Base-by-base conservation (phyloP, 371 early-diverging fungal species). In the Circinella minor region DNA sequence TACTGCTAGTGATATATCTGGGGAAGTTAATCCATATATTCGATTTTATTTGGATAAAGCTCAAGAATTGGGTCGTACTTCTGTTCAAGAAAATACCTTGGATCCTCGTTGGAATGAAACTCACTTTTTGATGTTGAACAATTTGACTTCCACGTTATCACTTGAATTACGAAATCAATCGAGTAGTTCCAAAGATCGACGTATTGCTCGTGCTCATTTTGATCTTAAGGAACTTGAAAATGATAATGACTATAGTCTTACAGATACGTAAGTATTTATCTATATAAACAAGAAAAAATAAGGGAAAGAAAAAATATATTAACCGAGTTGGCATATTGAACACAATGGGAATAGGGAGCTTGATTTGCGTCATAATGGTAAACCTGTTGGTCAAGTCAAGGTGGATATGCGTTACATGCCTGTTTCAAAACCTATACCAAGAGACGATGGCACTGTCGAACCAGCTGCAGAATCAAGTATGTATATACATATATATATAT, bases 1-100 rank as follows among this genome's bases (percentile, higher is more conserved):
- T 64, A 90, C 90, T 76, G 91, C 94, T 74, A 77, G 84, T 14
- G 96, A 96, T 68, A 84, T 92, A 18, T 95, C 77, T 27, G 76
- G 95, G 47, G 86, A 85, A 64, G 89, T 91, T 11, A 96, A 96
- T 74, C 96, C 97, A 6, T 96, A 94, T 74, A 84, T 92, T 38
- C 84, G 85, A 10, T 84, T 96, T 62, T 88, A 85, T 46, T 79
- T 95, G 15, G 90, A 92, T 43, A 92, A 93, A 69, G 88, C 90
- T 6, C 91, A 91, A 15, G 93, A 91, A 63, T 79, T 93, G 6
- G 88, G 84, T 15, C 81, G 87, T 17, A 91, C 93, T n/a, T 84
- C 79, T 13, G 84, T 85, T 14, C 76, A 81, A 47, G 81, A 89
- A 48, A 85, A 90, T 66, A 90, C 91, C 5, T 71, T 81, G 49